These are phyloP conservation scores for Yarrowia bubula DNA, from an alignment of 805 yeast species.

Conservation along the genomic window DNA sequence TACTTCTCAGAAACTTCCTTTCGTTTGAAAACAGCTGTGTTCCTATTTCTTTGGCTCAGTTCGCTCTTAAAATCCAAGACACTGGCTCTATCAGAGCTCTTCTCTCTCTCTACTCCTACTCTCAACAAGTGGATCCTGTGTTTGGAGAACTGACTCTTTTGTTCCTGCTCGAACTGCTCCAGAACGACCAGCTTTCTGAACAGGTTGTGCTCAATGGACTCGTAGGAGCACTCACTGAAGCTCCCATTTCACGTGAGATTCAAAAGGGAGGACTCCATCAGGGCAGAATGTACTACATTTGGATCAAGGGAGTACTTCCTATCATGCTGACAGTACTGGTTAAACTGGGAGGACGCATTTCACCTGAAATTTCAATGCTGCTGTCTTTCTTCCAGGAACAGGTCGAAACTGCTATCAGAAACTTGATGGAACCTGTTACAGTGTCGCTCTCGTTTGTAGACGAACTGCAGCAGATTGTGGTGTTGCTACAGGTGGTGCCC, in stretches of 20 bases:
- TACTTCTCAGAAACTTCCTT: conserved; percentile 60
- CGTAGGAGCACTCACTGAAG: conserved; percentile 65
- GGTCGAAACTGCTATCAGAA: conserved; percentile 56
- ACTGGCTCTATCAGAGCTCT: conserved; percentile 62
- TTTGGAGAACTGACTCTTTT: conserved; percentile 71
- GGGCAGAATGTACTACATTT: conserved; percentile 61
- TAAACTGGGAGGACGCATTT: conserved; percentile 58
- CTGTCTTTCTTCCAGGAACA: conserved; percentile 63
- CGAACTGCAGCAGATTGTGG: conserved; percentile 66
- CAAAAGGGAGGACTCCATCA: conserved; percentile 59
- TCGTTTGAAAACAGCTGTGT: conserved; percentile 33
- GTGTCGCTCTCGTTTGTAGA: conserved; percentile 51
- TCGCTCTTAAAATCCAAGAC: conserved; percentile 54
- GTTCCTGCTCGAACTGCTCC: conserved; percentile 66
- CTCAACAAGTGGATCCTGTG: conserved; percentile 64
- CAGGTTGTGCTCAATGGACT: conserved; percentile 63
- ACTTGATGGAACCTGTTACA: conserved; percentile 62
- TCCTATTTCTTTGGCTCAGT: conserved; percentile 37
- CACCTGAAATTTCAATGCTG: conserved; percentile 66
- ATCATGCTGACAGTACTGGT: conserved; percentile 59
- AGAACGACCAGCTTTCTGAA: conserved; percentile 62
- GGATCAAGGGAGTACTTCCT: conserved; percentile 82
- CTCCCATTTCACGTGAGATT: conserved; percentile 65
- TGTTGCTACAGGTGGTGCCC: conserved; percentile 56
- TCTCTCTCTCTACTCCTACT: conserved; percentile 62